These are phyloP conservation scores for Styphnolobium japonicum DNA, from an alignment of 306 rosid species.

Conservation along the genomic window DNA sequence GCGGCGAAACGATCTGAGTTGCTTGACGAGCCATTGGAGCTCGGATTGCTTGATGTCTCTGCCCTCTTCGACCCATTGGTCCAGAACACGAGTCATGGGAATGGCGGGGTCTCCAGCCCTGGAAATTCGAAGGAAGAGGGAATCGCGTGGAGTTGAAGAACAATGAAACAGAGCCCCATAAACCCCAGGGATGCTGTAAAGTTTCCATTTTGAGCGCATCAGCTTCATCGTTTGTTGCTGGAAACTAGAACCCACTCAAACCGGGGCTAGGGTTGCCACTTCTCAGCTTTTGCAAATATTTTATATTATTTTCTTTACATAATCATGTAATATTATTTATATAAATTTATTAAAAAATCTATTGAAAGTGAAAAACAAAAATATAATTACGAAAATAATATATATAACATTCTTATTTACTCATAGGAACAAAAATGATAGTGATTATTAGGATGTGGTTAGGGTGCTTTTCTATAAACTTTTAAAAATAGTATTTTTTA, in stretches of 20 bases:
- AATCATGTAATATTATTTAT: too few relatives aligned
- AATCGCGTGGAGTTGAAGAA: constrained; percentile 11
- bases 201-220: constrained; percentile 37
- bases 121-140: constrained; percentile 41
- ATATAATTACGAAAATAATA: too few relatives aligned
- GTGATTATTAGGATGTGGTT: too few relatives aligned
- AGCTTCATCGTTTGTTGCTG: constrained; percentile 26
- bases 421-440: too few relatives aligned
- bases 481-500: too few relatives aligned
- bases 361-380: too few relatives aligned
- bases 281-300: too few relatives aligned
- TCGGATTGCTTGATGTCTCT: constrained; percentile 28
- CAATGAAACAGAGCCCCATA: constrained; percentile 23
- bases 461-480: too few relatives aligned
- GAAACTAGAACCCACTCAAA: neutral
- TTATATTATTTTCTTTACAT: too few relatives aligned
- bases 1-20: constrained; percentile 48
- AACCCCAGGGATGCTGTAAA: constrained; percentile 11
- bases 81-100: constrained; percentile 35
- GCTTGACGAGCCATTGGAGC: constrained; percentile 36
- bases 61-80: constrained; percentile 58
- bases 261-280: neutral
- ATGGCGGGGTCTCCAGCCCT: constrained; percentile 37
- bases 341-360: too few relatives aligned
- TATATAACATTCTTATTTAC: too few relatives aligned